Evolutionary conservation across 1,139 yeast species (phyloP).

Genomic region (Zygoascus sp.): DNA sequence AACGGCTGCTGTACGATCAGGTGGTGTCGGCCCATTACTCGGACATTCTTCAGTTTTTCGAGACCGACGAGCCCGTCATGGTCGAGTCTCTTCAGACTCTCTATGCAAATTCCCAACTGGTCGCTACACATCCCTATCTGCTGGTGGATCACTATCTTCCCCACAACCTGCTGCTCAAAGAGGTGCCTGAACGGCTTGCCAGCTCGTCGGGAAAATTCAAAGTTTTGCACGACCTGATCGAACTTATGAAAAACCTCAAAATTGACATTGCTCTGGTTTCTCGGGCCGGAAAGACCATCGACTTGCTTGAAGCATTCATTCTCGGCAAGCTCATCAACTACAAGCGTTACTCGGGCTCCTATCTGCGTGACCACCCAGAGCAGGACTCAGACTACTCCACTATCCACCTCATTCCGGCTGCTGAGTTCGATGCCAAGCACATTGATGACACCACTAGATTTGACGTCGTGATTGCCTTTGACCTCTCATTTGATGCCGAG

Average conservation of each 20-base stretch:
- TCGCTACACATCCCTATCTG: slow-evolving; percentile 84
- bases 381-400: slow-evolving; percentile 27
- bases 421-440: slow-evolving; percentile 28
- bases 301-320: slow-evolving; percentile 71
- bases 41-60: slow-evolving; percentile 83
- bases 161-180: slow-evolving; percentile 69
- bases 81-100: slow-evolving; percentile 58
- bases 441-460: slow-evolving; percentile 35
- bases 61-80: slow-evolving; percentile 53
- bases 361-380: slow-evolving; percentile 26
- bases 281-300: slow-evolving; percentile 61
- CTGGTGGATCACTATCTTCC: slow-evolving; percentile 85
- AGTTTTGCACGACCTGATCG: slow-evolving; percentile 51
- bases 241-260: slow-evolving; percentile 38
- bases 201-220: slow-evolving; percentile 85
- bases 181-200: slow-evolving; percentile 67
- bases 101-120: slow-evolving; percentile 68
- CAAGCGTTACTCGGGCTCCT: slow-evolving; percentile 59
- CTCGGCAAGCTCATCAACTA: slow-evolving; percentile 65
- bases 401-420: slow-evolving; percentile 34
- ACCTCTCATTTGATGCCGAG: slow-evolving; percentile 56
- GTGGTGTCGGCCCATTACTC: slow-evolving; percentile 87
- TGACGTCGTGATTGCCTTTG: slow-evolving; percentile 66
- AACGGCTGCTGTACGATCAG: slow-evolving; percentile 87
- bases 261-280: slow-evolving; percentile 50